Base-by-base conservation (phyloP, 441 rosid genomes). In the Melianthus villosus region DNA sequence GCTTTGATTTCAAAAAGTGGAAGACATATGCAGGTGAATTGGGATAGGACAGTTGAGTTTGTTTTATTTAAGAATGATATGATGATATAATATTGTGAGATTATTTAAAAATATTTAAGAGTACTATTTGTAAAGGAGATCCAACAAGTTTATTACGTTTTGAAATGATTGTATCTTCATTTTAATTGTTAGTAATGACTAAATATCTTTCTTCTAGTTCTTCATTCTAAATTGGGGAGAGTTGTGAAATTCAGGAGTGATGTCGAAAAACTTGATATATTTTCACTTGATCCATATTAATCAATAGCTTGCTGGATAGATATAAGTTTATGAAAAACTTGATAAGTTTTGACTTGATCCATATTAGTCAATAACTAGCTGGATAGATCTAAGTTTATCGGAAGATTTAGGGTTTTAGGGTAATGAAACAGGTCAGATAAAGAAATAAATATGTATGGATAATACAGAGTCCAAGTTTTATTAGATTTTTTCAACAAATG, bases 231-330 rank as follows among this genome's bases (percentile, higher is more conserved):
- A 50, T 77, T 63, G 57, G 81, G 76, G 28, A 79, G 67, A 13
- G 79, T 77, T 44, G 68, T 77, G 51, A 73, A 69, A 53, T 57
- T 77, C 44, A 67, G 67, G 14, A 81, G 81, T 20, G 76, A 77
- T 50, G 23, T 73, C 27, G 37, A 68, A 38, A 62, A 45, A 44
- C 65, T 71, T 22, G 63, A 69, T 16, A 9, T 54, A 19, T 63
- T 47, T 46, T 50, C 60, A 16, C 6, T 51, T 26, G 38, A 71
- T 42, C 69, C 67, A 0, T 73, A 73, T 34, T 48, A 52, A 11
- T 68, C 65, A 17, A 62, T 57, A 25, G 59, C 39, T 4, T 63
- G 64, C 27, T 77, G 86, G 86, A 67, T 77, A n/a, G n/a, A n/a
- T n/a, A n/a, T n/a, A n/a, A n/a, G n/a, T n/a, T n/a, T n/a, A n/a